A percentile compares a stretch with the other conserved stretches of the same genome.
Conservation (phyloP, 2,329 filamentous ascomycete genomes). For the Aureobasidium sp. region DNA sequence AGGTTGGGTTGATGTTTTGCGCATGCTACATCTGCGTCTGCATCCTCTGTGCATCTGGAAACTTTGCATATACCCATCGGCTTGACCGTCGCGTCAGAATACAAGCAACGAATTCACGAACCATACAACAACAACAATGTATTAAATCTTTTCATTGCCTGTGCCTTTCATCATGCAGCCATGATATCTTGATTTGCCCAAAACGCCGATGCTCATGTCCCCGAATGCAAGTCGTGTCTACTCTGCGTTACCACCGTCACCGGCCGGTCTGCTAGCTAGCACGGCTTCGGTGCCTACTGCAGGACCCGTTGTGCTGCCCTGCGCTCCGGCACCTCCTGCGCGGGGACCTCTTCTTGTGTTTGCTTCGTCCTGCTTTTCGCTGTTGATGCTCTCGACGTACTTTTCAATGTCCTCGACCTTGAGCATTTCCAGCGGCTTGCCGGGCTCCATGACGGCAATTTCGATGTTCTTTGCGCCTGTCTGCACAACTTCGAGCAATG, state of each 20-base stretch:
- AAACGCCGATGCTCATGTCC: constrained; percentile 21
- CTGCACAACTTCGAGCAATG: constrained; percentile 93
- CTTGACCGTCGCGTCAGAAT: neutral
- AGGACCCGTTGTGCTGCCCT: constrained; percentile 15
- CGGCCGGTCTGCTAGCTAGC: constrained; percentile 30
- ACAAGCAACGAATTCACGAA: constrained; percentile 12
- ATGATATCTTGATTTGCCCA: constrained; percentile 6
- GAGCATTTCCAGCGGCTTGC: constrained; percentile 85
- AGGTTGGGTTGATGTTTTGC: constrained; percentile 57
- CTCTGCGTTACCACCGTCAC: constrained; percentile 22
- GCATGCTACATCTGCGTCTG: neutral
- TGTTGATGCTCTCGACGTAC: constrained; percentile 98
- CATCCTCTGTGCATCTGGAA: too few species aligned
- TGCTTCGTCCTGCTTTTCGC: constrained; percentile 98
- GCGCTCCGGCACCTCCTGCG: constrained; percentile 28
- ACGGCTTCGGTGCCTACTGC: constrained; percentile 29
- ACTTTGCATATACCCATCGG: neutral
- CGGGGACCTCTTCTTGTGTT: constrained; percentile 82
- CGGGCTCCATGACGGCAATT: constrained; percentile 95
- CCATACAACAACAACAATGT: neutral
- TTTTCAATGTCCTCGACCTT: constrained; percentile 92
- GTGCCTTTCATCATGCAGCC: constrained; percentile 12
- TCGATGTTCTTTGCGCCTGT: constrained; percentile 99
- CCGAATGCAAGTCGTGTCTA: constrained; percentile 15
- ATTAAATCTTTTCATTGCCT: constrained; percentile 14